Evolutionary conservation across 2,329 filamentous ascomycete genomes (phyloP).

Genomic region (Trichoderma arundinaceum): DNA sequence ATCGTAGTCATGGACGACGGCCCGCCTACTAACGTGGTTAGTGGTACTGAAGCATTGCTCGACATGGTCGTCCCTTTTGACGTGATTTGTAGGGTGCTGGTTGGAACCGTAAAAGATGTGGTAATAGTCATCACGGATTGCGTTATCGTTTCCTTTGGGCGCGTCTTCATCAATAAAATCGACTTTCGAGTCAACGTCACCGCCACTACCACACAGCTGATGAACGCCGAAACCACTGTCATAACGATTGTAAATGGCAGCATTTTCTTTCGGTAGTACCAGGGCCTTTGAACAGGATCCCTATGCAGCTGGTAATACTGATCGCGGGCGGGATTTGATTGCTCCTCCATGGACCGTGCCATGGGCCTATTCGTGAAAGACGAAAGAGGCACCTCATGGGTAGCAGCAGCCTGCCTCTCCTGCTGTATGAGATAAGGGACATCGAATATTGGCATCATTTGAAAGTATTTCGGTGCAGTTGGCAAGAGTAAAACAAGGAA

Average conservation of each 20-base stretch:
- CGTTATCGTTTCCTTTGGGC: constrained; percentile 10
- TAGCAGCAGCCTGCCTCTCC: background rate
- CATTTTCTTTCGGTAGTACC: constrained; percentile 25
- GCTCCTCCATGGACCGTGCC: background rate
- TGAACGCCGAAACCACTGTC: background rate
- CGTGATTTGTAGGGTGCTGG: background rate
- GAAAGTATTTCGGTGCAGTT: background rate
- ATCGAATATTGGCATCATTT: constrained; percentile 17
- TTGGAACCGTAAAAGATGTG: background rate
- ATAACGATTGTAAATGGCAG: constrained; percentile 18
- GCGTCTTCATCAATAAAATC: constrained; percentile 4
- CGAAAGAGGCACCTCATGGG: background rate
- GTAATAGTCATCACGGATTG: background rate
- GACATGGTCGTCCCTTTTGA: background rate
- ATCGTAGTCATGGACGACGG: background rate
- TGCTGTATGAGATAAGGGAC: constrained; percentile 18
- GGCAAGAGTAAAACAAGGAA: no score
- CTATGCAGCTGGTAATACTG: constrained; percentile 20
- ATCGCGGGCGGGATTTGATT: background rate
- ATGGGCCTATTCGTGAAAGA: background rate
- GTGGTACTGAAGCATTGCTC: background rate
- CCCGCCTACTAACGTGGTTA: background rate
- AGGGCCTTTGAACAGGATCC: background rate
- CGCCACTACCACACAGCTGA: constrained; percentile 12
- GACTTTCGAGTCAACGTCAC: constrained; percentile 23